Evolutionary conservation across 208 protist species (phyloP), one percentile per base, ranked within the genome.

Genomic region (Trypanosoma caninum): DNA sequence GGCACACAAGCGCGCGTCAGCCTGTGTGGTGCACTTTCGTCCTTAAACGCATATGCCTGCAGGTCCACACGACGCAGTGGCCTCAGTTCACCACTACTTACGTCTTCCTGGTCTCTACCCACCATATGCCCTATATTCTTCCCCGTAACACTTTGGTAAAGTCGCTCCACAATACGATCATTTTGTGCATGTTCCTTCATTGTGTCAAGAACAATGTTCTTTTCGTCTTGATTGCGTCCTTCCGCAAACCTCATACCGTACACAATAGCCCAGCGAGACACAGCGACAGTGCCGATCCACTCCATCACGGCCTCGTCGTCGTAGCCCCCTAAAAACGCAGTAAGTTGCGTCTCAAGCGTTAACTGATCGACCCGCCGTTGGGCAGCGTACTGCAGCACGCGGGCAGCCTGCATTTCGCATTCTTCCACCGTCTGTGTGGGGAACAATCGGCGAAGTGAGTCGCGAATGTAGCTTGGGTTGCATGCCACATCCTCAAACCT

Each of bases 301-400:
- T 82, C 74, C 72, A 78, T 82, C 23, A 90, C 80, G 31, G 46
- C 74, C 68, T 90, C 84, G 45, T 89, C 83, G 61, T 93, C 86
- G 60, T 93, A 92, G 37, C 78, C 82, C 28, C 84, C 84, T 11
- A 95, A 76, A 63, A 81, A 91, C 16, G 84, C 87, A 0, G 82
- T 93, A 18, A 95, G 78, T 75, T 93, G 89, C 11, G 89, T 95
- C 61, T 93, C 89, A 1, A 95, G 63, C 16, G 78, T 86, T 33
- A 86, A 65, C 46, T 83, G 66, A 40, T 93, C 84, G 41, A 80
- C 78, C 14, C 69, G 59, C 35, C 28, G 59, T 59, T 89, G 72
- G n/a, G 64, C 55, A 16, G 91, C 59, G 37, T 84, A 93, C 28
- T 79, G 74, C 33, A 93, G 23, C 6, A 91, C 82, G n/a, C 79